Base-by-base conservation (phyloP, 225 moss, liverwort and hornwort genomes). In the Marchantia paleacea region DNA sequence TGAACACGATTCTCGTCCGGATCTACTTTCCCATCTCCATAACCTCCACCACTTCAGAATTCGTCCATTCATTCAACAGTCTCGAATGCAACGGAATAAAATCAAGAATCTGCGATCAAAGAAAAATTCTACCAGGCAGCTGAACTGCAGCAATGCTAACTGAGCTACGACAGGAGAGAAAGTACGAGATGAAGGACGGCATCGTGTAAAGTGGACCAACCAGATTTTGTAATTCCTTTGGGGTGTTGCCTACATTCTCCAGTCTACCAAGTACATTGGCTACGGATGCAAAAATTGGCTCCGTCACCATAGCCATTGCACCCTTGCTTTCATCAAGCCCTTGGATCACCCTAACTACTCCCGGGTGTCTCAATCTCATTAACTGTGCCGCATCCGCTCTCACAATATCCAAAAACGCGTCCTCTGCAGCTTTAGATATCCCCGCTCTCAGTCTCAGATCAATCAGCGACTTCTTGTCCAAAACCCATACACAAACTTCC, bases 251-350 rank as follows among this genome's bases (percentile, higher is more conserved):
- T 51, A 97, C 69, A 61, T 97, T 97, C 61, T 94, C 94, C 51
- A 87, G 83, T 30, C 80, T 89, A 31, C 97, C 97, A 67, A 92
- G 79, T 49, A 93, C 90, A 79, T 97, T 97, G 7, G 97, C 94
- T 52, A 92, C 85, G 69, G 97, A 97, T 63, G 97, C 94, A 81
- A 97, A 97, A 49, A 97, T 97, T 55, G 97, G 97, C 76, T 97
- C 97, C 16, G 94, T 97, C 51, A 97, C 97, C 91, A 97, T 97
- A 16, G 97, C 94, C 92, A 97, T 94, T n/a, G 97, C 93, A 52
- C 93, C 89, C 82, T 97, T 97, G 88, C 92, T 97, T 81, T 97
- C 97, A 86, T 97, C 97, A 28, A 97, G 88, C 14, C 94, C 94
- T 87, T 97, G 94, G 18, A 97, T 92, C 26, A 97, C 97, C 76